Base-by-base conservation (phyloP, 2,329 filamentous ascomycete genomes). In the Alternaria arborescens region DNA sequence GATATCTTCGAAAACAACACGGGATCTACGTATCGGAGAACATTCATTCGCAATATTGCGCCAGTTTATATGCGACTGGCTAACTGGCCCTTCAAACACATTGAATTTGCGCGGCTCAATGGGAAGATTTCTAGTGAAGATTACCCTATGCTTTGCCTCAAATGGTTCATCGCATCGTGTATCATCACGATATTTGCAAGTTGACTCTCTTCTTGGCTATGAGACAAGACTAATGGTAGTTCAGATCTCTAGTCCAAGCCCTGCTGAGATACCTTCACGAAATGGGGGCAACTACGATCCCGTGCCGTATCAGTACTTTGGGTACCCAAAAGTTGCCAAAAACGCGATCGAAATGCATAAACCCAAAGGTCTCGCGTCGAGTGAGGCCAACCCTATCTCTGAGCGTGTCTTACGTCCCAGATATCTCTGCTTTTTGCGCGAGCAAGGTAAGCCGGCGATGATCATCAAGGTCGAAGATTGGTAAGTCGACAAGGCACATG, bases 71-170 rank as follows among this genome's bases (percentile, higher is more conserved):
- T 77, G 24, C 66, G 74, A 14, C 32, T 77, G 22, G 73, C 74
- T 0, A 72, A 76, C 18, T 77, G 74, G 74, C 73, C 73, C 1
- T 68, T 71, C 24, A 70, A 65, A 18, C 72, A 75, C 40, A 56
- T 76, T 11, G 65, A 75, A 24, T 72, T 68, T n/a, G 12, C 57
- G 28, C 60, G 55, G 10, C 67, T 70, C 48, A 48, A 58, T 8
- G 68, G 66, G 1, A 65, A 67, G 5, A 62, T 64, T 8, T 67
- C 68, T 0, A 67, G 61, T 41, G 66, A 71, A 51, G 72, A 75
- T 38, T 61, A 65, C 43, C 64, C 69, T 0, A 59, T 72, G 65
- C 60, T 75, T 10, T 66, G 65, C 51, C 60, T 68, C 6, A 77
- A 77, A 46, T 77, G 72, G 71, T 70, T 77, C 36, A 20, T 71